Evolutionary conservation across 192 early-diverging fungal species (phyloP).

Genomic region (Coemansia erecta): DNA sequence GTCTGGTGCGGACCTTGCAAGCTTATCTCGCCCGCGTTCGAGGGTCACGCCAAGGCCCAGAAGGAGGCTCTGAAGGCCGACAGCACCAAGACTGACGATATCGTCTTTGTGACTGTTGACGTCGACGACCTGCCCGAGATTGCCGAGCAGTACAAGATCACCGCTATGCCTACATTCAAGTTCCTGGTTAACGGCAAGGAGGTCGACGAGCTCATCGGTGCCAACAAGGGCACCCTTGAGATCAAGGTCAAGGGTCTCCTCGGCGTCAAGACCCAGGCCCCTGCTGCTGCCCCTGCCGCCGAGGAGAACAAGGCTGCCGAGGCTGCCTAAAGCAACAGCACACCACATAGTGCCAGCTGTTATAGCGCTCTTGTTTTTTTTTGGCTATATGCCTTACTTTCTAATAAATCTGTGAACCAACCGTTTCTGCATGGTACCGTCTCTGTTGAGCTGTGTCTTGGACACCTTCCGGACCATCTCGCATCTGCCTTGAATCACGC

Average conservation of each 20-base stretch:
- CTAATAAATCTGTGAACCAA: too few relatives aligned
- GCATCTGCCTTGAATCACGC: too few relatives aligned
- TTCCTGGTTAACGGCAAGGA: conserved; percentile 61
- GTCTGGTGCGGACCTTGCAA: conserved; percentile 89
- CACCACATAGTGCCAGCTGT: too few relatives aligned
- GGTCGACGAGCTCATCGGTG: conserved; percentile 62
- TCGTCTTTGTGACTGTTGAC: conserved; percentile 81
- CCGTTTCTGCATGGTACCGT: neutral
- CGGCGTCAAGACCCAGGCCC: neutral
- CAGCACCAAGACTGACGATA: conserved; percentile 55
- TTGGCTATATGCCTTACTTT: too few relatives aligned
- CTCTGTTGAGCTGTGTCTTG: neutral
- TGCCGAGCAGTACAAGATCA: conserved; percentile 44
- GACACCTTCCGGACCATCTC: too few relatives aligned
- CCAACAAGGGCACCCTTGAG: conserved; percentile 15
- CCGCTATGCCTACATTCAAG: conserved; percentile 82
- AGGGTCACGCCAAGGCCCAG: conserved; percentile 56
- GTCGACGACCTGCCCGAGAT: conserved; percentile 65
- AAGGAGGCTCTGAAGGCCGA: conserved; percentile 76
- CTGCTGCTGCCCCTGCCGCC: conserved; percentile 6
- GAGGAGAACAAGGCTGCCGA: conserved; percentile 17
- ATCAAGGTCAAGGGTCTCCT: neutral
- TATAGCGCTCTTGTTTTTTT: too few relatives aligned
- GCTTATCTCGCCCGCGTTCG: conserved; percentile 66
- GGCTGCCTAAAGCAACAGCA: neutral